These are phyloP conservation scores for Blastomyces gilchristii DNA, from an alignment of 2,329 filamentous ascomycete genomes.

Conservation along the genomic window DNA sequence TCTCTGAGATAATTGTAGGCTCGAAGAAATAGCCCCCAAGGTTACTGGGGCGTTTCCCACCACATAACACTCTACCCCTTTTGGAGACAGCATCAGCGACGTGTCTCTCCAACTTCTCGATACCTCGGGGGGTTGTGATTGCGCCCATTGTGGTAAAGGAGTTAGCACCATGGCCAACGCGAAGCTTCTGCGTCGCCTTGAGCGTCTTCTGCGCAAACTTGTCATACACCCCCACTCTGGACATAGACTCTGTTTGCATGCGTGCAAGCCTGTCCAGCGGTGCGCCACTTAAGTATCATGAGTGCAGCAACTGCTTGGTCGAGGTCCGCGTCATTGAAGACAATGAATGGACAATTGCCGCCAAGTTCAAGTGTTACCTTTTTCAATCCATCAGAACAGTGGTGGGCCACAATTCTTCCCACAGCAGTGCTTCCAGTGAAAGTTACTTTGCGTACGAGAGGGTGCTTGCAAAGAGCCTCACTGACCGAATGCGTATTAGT, in stretches of 20 bases:
- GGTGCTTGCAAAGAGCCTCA: conserved; percentile 20
- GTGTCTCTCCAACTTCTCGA: conserved; percentile 18
- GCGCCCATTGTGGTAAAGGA: conserved; percentile 22
- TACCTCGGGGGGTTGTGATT: conserved; percentile 12
- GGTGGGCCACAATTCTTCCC: conserved; percentile 22
- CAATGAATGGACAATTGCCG: conserved; percentile 30
- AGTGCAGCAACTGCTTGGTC: conserved; percentile 18
- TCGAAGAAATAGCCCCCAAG: not conserved
- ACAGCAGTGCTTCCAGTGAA: conserved; percentile 25
- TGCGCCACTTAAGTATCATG: conserved; percentile 9
- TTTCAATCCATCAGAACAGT: conserved; percentile 28
- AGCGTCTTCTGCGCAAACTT: conserved; percentile 41
- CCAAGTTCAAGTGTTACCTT: conserved; percentile 36
- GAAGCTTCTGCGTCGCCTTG: conserved; percentile 30
- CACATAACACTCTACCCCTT: conserved; percentile 22
- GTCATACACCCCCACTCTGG: conserved; percentile 31
- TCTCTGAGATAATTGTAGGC: not conserved
- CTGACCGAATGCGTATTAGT: conserved; percentile 48
- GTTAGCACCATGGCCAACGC: conserved; percentile 25
- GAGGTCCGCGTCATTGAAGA: conserved; percentile 33
- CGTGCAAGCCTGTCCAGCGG: conserved; percentile 21
- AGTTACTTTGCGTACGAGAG: conserved; percentile 66
- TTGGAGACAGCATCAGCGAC: conserved; percentile 20
- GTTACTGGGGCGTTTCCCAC: conserved; percentile 13
- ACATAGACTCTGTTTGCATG: conserved; percentile 33